These are phyloP conservation scores for Phaeodactylum tricornutum DNA, from an alignment of 108 stramenopile genomes.

Conservation along the genomic window DNA sequence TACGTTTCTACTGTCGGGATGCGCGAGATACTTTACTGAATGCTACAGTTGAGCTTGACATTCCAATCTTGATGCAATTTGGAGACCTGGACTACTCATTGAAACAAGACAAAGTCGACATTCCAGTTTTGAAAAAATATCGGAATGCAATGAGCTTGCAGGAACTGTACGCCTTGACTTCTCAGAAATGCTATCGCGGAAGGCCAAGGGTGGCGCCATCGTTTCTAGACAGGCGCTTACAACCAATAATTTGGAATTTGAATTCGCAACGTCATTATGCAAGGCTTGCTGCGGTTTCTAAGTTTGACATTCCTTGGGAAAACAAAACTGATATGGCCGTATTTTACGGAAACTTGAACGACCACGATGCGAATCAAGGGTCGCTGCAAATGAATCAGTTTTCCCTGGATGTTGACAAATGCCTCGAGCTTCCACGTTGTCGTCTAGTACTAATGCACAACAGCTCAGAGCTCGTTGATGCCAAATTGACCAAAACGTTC, in stretches of 20 bases:
- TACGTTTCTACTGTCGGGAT: slow-evolving; percentile 44
- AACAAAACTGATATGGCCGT: slow-evolving; percentile 9
- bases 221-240: slow-evolving; percentile 1
- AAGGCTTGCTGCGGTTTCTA: not conserved
- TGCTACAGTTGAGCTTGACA: slow-evolving; percentile 17
- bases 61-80: slow-evolving; percentile 35
- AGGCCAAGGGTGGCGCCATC: not conserved
- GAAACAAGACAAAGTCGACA: slow-evolving; percentile 13
- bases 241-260: slow-evolving; percentile 16
- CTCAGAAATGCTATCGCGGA: not conserved
- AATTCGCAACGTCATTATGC: slow-evolving; percentile 7
- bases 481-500: slow-evolving; percentile 31
- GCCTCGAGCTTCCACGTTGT: slow-evolving; percentile 23
- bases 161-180: not conserved
- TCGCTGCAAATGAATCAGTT: too few species aligned
- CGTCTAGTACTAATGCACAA: not conserved
- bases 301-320: slow-evolving; percentile 15
- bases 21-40: slow-evolving; percentile 17
- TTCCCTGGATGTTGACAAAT: slow-evolving; percentile 36
- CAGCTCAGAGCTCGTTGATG: slow-evolving; percentile 3
- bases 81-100: slow-evolving; percentile 37
- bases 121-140: slow-evolving; percentile 45
- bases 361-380: too few species aligned
- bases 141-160: slow-evolving; percentile 14
- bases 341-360: slow-evolving; percentile 16